Base-by-base conservation (phyloP, 257 asterid species). In the Verbena officinalis region DNA sequence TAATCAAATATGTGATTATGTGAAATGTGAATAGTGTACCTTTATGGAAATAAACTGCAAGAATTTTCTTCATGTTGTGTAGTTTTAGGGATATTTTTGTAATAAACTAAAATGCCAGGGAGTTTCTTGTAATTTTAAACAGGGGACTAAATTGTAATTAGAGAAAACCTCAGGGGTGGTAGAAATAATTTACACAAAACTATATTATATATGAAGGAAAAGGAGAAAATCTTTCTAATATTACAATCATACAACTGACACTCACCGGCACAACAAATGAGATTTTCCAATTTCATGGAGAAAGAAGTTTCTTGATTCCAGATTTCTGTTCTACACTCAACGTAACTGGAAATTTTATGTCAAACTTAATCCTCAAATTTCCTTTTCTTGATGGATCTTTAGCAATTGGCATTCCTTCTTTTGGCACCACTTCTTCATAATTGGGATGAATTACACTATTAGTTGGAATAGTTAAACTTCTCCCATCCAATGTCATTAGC, bases 371-470 rank as follows among this genome's bases (percentile, higher is more conserved):
- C 83, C 84, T 77, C 73, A 84, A 55, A 49, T 81, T 81, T 7
- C 91, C 91, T 54, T 44, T 78, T 51, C 55, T 81, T 2, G 77
- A 57, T 17, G 86, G 88, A 4, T 84, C 91, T 73, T 84, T 81
- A 0, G 84, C 73, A 21, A 84, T 55, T 0, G 88, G 88, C 91
- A 84, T 84, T 55, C 91, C 91, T 75, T 81, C 91, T 48, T 53
- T 48, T 9, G 81, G 75, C 10, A 84, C 86, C 8, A 77, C 75
- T 62, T 79, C 88, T 71, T 84, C 91, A 20, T 81, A 75, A 38
- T 50, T 74, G 1, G 88, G 88, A 59, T 80, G 71, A 55, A 81
- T 74, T 30, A 78, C 80, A 46, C 14, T 65, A 65, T 43, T 67
- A 14, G 81, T 64, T 3, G 87, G 85, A 13, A 81, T 52, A 1